Percentiles rank a stretch among this genome's conserved stretches.
phyloP scores from a whole-genome alignment of 1,284 basidiomycete species.

The Mycosarcoma mackinlayi region DNA sequence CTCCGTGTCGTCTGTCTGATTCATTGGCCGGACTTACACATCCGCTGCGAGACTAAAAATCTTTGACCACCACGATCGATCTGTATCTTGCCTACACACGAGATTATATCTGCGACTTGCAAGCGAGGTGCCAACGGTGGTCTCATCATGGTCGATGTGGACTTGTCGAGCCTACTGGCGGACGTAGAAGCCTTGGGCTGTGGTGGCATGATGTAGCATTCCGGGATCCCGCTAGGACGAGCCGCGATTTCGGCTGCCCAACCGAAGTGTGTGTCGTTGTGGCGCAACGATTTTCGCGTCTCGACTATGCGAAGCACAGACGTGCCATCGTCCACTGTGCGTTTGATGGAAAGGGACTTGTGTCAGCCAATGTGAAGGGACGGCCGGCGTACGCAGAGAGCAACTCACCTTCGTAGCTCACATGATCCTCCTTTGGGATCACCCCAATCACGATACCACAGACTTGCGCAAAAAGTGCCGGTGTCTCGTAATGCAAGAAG shows the following conservation, averaged over 20 bases:
- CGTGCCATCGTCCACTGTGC: constrained; percentile 49
- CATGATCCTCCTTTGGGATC: constrained; percentile 36
- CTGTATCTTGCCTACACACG: constrained; percentile 27
- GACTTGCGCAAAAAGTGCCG: constrained; percentile 28
- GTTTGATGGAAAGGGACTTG: background rate
- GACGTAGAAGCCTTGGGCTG: constrained; percentile 16
- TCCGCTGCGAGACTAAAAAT: constrained; percentile 9
- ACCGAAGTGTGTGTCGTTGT: background rate
- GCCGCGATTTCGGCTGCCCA: background rate
- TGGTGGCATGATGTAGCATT: constrained; percentile 41
- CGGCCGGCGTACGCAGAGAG: background rate
- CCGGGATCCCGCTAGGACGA: constrained; percentile 21
- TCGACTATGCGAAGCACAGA: constrained; percentile 37
- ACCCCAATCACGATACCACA: constrained; percentile 48
- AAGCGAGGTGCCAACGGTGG: constrained; percentile 29
- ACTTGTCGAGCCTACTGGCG: background rate
- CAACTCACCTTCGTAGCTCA: constrained; percentile 37
- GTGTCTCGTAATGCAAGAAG: constrained; percentile 30
- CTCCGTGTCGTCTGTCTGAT: background rate
- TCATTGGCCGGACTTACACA: constrained; percentile 3
- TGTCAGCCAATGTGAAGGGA: background rate
- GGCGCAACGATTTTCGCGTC: constrained; percentile 23
- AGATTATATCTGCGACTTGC: constrained; percentile 20
- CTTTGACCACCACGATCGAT: constrained; percentile 15
- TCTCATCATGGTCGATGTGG: background rate